A percentile compares a stretch with the other conserved stretches of the same genome.
phyloP scores from a whole-genome alignment of 192 early-diverging fungal genomes.

The Backusella westeae region DNA sequence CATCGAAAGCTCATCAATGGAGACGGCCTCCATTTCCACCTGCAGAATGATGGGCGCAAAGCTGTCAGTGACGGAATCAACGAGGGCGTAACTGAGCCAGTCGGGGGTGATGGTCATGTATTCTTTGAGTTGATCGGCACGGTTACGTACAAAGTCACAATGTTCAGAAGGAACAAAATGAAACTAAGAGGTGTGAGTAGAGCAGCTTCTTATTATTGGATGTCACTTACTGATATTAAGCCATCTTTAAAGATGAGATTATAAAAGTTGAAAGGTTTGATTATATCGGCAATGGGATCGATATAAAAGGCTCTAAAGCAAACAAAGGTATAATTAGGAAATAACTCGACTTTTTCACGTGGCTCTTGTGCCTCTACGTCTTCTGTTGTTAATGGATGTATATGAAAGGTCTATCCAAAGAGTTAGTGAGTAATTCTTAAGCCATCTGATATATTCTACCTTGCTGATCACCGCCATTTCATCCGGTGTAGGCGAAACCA shows the following conservation, averaged over 20 bases:
- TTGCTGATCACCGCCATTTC: conserved; percentile 60
- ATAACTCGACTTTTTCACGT: conserved; percentile 93
- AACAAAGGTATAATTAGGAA: conserved; percentile 89
- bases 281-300: conserved; percentile 29
- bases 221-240: conserved; percentile 57
- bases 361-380: conserved; percentile 88
- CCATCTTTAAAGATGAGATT: conserved; percentile 70
- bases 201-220: too few species aligned
- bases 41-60: conserved; percentile 61
- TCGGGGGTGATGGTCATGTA: conserved; percentile 47
- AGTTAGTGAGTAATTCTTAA: too few species aligned
- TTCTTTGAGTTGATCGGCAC: conserved; percentile 59
- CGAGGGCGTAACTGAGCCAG: conserved; percentile 76
- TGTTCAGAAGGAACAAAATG: conserved; percentile 55
- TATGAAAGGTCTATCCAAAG: conserved; percentile 53
- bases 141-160: conserved; percentile 53
- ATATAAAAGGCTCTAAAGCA: conserved; percentile 80
- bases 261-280: conserved; percentile 52
- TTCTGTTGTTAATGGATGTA: conserved; percentile 83
- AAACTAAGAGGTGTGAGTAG: conserved; percentile 41
- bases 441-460: conserved; percentile 31
- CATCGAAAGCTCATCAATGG: conserved; percentile 77
- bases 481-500: conserved; percentile 45
- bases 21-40: conserved; percentile 74
- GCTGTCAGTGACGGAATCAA: conserved; percentile 78